Conservation (phyloP, 1,284 basidiomycete genomes). For the Serendipita sp. region DNA sequence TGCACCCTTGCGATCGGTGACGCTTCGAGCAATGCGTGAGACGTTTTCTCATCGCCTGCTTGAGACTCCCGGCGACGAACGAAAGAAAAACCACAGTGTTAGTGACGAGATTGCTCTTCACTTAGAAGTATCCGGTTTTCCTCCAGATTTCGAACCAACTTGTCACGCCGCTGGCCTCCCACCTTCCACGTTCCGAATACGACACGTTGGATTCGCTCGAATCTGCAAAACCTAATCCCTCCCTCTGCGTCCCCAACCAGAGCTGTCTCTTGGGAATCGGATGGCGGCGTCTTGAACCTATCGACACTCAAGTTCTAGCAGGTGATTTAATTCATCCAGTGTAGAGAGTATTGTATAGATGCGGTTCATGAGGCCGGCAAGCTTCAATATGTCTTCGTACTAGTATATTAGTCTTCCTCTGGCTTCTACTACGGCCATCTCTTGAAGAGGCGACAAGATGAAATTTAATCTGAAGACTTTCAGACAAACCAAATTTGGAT, state of each 20-base stretch:
- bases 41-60: background rate
- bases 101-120: background rate
- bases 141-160: background rate
- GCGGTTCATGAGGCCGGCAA: constrained; percentile 83
- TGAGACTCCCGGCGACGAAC: background rate
- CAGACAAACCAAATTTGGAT: constrained; percentile 8
- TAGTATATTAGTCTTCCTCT: constrained; percentile 86
- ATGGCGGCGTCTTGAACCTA: constrained; percentile 66
- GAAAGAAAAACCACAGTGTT: background rate
- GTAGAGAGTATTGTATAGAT: constrained; percentile 81
- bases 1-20: background rate
- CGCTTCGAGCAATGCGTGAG: background rate
- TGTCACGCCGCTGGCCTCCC: background rate
- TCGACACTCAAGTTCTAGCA: constrained; percentile 63
- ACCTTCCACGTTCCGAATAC: constrained; percentile 26
- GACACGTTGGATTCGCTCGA: constrained; percentile 22
- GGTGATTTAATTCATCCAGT: constrained; percentile 72
- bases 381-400: constrained; percentile 82
- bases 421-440: constrained; percentile 82
- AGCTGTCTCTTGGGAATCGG: constrained; percentile 36
- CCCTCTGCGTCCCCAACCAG: constrained; percentile 14
- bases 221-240: constrained; percentile 11
- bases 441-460: constrained; percentile 72
- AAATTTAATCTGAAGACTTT: constrained; percentile 72
- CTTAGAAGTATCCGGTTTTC: background rate